phyloP scores from a whole-genome alignment of 73 alveolate genomes.

The Paramecium sexaurelia region DNA sequence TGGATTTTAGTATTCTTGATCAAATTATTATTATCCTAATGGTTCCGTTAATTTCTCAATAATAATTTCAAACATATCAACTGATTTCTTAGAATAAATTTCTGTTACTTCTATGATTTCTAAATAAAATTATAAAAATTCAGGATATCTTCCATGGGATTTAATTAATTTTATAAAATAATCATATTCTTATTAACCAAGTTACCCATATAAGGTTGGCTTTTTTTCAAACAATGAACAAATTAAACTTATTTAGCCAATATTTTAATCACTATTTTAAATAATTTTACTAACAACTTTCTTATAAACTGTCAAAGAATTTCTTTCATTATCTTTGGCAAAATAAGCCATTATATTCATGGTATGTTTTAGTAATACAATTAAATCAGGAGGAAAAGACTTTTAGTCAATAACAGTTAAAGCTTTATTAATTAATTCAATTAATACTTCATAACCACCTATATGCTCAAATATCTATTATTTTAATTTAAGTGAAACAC shows the following conservation, averaged over 20 bases:
- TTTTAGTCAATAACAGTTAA: constrained; percentile 9
- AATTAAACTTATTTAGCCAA: constrained; percentile 26
- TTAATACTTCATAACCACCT: constrained; percentile 43
- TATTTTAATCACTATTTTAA: not conserved
- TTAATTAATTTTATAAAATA: not conserved
- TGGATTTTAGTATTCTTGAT: not conserved
- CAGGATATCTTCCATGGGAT: constrained; percentile 47
- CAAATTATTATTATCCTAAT: not conserved
- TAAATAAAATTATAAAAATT: constrained; percentile 12
- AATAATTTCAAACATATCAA: constrained; percentile 3
- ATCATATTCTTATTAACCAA: not conserved
- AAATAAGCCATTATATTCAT: constrained; percentile 18
- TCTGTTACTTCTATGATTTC: constrained; percentile 40
- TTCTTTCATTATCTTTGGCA: constrained; percentile 50
- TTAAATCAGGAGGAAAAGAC: not conserved
- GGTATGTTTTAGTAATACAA: not conserved
- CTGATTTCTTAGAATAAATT: constrained; percentile 2
- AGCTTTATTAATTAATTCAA: constrained; percentile 41
- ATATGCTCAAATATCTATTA: constrained; percentile 55
- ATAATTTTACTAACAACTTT: constrained; percentile 6
- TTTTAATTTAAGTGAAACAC: constrained; percentile 45
- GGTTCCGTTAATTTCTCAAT: not conserved
- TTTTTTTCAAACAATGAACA: constrained; percentile 26
- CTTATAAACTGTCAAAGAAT: not conserved
- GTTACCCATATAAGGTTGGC: constrained; percentile 39